A percentile compares a stretch with the other conserved stretches of the same genome.
These are phyloP conservation scores for Chrysosporium keratinophilum DNA, from an alignment of 2,329 filamentous ascomycete species.

Conservation along the genomic window DNA sequence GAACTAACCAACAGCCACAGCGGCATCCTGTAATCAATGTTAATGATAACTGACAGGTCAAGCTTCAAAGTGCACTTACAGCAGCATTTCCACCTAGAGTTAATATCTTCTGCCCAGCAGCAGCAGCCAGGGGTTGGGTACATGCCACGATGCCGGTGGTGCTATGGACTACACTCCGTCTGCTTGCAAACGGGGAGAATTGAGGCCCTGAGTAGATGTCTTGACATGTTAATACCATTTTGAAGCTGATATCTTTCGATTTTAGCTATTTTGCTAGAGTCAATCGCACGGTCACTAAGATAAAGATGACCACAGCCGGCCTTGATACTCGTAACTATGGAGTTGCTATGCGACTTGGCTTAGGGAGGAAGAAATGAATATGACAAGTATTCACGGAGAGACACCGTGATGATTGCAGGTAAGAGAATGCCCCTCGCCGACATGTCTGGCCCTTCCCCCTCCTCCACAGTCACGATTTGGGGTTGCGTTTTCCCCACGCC, in stretches of 20 bases:
- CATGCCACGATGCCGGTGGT: slow-evolving; percentile 84
- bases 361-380: neutral
- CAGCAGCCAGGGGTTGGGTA: slow-evolving; percentile 78
- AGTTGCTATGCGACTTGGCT: neutral
- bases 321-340: too few relatives aligned
- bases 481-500: neutral
- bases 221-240: slow-evolving; percentile 11
- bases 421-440: neutral
- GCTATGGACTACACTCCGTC: slow-evolving; percentile 86
- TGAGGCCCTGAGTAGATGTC: slow-evolving; percentile 13
- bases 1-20: slow-evolving; percentile 72
- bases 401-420: neutral
- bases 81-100: slow-evolving; percentile 85
- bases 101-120: slow-evolving; percentile 77
- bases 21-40: slow-evolving; percentile 64
- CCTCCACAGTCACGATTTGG: neutral
- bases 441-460: neutral
- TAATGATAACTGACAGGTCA: neutral
- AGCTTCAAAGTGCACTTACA: slow-evolving; percentile 44
- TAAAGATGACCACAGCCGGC: too few relatives aligned
- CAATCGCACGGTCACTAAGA: neutral
- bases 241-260: neutral
- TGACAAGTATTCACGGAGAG: neutral
- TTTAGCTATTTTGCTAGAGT: neutral
- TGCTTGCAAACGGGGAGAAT: slow-evolving; percentile 61